Percentiles rank a stretch among this genome's conserved stretches.
phyloP scores from a whole-genome alignment of 768 basidiomycete species.

The Lactarius quietus region DNA sequence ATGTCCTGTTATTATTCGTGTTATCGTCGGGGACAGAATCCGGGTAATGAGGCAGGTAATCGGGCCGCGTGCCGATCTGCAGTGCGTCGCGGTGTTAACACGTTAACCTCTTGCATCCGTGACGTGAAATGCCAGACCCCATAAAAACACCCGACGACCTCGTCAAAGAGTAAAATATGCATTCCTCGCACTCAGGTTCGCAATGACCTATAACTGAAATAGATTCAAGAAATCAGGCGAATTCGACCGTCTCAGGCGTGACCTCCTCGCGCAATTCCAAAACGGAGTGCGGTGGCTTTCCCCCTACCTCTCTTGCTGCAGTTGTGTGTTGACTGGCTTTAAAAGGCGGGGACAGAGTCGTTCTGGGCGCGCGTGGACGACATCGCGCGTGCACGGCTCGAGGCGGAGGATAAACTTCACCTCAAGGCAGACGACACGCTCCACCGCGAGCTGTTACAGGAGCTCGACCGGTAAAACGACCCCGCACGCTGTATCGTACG shows the following conservation, averaged over 20 bases:
- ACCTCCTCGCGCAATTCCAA: constrained; percentile 57
- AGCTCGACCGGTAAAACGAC: constrained; percentile 54
- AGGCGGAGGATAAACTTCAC: constrained; percentile 47
- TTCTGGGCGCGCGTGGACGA: constrained; percentile 56
- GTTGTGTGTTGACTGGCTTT: background rate
- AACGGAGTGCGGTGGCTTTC: constrained; percentile 43
- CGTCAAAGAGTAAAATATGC: constrained; percentile 17
- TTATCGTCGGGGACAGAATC: background rate
- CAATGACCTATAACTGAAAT: background rate
- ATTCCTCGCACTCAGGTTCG: background rate
- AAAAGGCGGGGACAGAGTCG: constrained; percentile 44
- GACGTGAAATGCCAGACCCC: constrained; percentile 16
- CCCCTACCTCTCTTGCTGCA: background rate
- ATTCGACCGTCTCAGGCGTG: constrained; percentile 64
- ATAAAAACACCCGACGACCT: constrained; percentile 24
- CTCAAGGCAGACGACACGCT: constrained; percentile 47
- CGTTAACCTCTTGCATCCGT: too few species aligned
- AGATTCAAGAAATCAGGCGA: constrained; percentile 78
- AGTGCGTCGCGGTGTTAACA: too few species aligned
- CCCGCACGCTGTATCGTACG: background rate
- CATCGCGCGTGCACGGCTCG: constrained; percentile 51
- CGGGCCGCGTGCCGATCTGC: background rate
- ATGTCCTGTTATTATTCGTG: background rate
- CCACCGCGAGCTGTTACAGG: constrained; percentile 59
- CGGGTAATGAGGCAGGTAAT: background rate